Evolutionary conservation across 441 rosid species (phyloP).

Genomic region (Brassica hybrid): DNA sequence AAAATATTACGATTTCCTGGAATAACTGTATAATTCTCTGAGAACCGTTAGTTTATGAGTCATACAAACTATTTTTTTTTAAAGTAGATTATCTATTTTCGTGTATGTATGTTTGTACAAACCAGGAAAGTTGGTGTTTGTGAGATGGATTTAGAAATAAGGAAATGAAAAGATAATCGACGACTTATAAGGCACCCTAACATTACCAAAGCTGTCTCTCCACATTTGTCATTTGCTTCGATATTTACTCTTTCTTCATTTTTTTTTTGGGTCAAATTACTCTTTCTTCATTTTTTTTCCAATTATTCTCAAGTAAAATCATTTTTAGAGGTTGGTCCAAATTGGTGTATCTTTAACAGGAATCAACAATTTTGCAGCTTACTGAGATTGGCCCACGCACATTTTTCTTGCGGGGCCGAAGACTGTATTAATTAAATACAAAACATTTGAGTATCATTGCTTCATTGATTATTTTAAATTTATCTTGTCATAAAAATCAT

Average conservation of each 20-base stretch:
- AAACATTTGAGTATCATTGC: constrained; percentile 5
- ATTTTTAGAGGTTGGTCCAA: constrained; percentile 32
- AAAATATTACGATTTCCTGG: too few species aligned
- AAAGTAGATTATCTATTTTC: neutral
- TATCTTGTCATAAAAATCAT: neutral
- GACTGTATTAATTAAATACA: neutral
- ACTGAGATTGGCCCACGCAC: constrained; percentile 18
- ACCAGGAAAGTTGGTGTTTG: constrained; percentile 5
- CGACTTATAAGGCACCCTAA: constrained; percentile 35
- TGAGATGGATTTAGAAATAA: constrained; percentile 34
- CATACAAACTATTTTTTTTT: too few species aligned
- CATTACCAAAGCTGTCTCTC: constrained; percentile 2
- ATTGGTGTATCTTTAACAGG: constrained; percentile 27
- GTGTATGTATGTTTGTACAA: neutral
- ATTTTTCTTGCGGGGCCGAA: constrained; percentile 9
- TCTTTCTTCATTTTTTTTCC: constrained; percentile 11
- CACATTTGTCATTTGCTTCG: constrained; percentile 6
- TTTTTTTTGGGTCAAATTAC: too few species aligned
- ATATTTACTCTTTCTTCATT: too few species aligned
- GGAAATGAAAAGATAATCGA: constrained; percentile 22
- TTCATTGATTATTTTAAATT: constrained; percentile 18
- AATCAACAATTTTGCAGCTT: constrained; percentile 30
- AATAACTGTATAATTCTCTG: too few species aligned
- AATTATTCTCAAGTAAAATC: constrained; percentile 7
- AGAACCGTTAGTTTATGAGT: too few species aligned